Base-by-base conservation (phyloP, 2,329 filamentous ascomycete species). In the Epichloe baconii region DNA sequence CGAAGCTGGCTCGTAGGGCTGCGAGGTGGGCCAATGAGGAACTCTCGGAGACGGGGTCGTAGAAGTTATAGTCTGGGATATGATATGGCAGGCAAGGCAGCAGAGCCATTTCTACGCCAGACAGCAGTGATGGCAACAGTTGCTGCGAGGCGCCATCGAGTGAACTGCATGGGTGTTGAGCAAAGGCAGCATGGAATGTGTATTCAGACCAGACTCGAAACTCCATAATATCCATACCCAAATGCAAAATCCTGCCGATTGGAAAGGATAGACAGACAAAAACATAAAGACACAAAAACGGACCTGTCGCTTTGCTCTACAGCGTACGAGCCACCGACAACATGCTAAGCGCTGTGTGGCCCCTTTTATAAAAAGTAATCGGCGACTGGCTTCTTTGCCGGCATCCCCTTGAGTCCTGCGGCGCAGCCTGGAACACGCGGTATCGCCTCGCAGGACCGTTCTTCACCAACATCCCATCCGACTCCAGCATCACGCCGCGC, bases 321-420 rank as follows among this genome's bases (percentile, higher is more conserved):
- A 15, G 8, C 19, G 12, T 15, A 23, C 6, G 12, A 17, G n/a
- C 40, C 14, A 17, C 8, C n/a, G 10, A 5, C 7, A 17, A 17
- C 17, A 21, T 42, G n/a, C 40, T 3, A 10, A 17, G 34, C 23
- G 47, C 38, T 15, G 2, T 34, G n/a, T n/a, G 2, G 10, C 17
- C 5, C 41, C 1, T 23, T 6, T 23, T 66, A 83, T 69, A 98
- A 73, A 68, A 98, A 98, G 73, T 97, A 98, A 70, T 97, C 91
- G 14, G 89, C 89, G 49, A 95, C 88, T 3, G 93, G 93, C 69
- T 97, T 97, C 78, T 98, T 98, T 3, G 93, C 93, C 53, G 93
- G 93, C 93, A 98, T 98, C 4, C 93, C 60, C 93, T 79, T 2
- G 86, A 89, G 67, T 97, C 93, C 71, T 98, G 93, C 49, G 93